These are phyloP conservation scores for Limonium bicolor DNA, from an alignment of 148 eudicot species.

Conservation along the genomic window DNA sequence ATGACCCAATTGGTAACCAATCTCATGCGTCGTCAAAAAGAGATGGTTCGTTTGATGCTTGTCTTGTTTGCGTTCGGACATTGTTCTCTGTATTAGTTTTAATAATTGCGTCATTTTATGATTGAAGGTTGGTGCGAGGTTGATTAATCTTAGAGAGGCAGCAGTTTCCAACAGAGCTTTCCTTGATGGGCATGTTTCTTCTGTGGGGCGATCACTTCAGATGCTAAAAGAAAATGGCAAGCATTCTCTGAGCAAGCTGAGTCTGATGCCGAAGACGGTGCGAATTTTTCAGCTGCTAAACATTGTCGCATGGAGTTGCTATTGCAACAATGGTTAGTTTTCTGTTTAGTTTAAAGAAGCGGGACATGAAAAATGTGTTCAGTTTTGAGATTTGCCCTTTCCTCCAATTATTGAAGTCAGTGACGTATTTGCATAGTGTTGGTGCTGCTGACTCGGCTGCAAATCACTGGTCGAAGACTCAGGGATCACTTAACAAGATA, in stretches of 20 bases:
- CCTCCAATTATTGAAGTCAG: not conserved
- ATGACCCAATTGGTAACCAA: conserved; percentile 54
- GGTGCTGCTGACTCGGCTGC: conserved; percentile 49
- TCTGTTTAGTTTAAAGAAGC: not conserved
- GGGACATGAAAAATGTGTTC: not conserved
- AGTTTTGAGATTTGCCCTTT: not conserved
- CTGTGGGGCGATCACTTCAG: conserved; percentile 57
- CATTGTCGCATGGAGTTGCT: conserved; percentile 91
- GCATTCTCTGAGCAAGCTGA: conserved; percentile 58
- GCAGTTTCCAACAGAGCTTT: conserved; percentile 41
- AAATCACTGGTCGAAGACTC: conserved; percentile 47
- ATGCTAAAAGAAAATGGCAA: conserved; percentile 92
- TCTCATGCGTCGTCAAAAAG: conserved; percentile 64
- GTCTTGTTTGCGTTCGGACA: not conserved
- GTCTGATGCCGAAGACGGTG: conserved; percentile 41
- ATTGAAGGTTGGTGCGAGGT: conserved; percentile 62
- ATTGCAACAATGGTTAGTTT: conserved; percentile 55
- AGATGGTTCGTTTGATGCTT: conserved; percentile 38
- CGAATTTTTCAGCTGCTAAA: conserved; percentile 84
- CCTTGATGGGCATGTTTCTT: conserved; percentile 66
- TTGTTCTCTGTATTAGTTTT: not conserved
- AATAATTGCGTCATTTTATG: not conserved
- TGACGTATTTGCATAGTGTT: conserved; percentile 25
- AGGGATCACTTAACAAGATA: conserved; percentile 44
- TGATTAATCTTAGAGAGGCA: conserved; percentile 41